Conservation (phyloP, 441 rosid species). For the Geranium incanum region DNA sequence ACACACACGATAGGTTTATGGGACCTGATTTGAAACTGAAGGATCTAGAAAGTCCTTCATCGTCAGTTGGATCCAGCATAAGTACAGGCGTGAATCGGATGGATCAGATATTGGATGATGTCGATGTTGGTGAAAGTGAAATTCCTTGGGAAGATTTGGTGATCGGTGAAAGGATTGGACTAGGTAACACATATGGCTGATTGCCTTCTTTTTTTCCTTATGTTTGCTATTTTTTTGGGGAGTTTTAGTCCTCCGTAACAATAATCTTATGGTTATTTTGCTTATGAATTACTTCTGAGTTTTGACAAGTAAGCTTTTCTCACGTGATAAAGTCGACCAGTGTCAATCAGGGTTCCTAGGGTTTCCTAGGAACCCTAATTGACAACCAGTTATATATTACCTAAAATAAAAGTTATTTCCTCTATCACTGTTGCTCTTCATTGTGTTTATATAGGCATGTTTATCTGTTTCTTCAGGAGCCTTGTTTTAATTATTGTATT, state of each 20-base stretch:
- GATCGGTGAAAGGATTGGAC: conserved; percentile 94
- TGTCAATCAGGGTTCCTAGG: background rate
- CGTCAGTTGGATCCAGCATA: conserved; percentile 43
- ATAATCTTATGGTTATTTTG: conserved; percentile 9
- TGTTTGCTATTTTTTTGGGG: background rate
- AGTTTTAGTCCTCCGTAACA: background rate
- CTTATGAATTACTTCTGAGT: background rate
- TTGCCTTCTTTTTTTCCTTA: conserved; percentile 12
- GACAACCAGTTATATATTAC: background rate
- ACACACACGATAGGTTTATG: conserved; percentile 45
- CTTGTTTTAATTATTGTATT: conserved; percentile 16
- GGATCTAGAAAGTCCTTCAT: conserved; percentile 63
- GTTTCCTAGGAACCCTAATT: too few species aligned
- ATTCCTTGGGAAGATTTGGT: conserved; percentile 97
- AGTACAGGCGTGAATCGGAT: conserved; percentile 28
- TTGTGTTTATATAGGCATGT: conserved; percentile 10
- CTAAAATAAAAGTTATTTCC: background rate
- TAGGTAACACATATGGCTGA: conserved; percentile 50
- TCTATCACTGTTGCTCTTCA: conserved; percentile 2
- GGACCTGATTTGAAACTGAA: conserved; percentile 43
- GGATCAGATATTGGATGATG: conserved; percentile 74
- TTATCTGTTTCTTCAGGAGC: conserved; percentile 10
- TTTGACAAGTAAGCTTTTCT: background rate
- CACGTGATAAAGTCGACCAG: background rate
- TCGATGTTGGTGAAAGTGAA: conserved; percentile 88